Evolutionary conservation across 1,284 basidiomycete genomes (phyloP).

Genomic region (Volvariella surrecta): DNA sequence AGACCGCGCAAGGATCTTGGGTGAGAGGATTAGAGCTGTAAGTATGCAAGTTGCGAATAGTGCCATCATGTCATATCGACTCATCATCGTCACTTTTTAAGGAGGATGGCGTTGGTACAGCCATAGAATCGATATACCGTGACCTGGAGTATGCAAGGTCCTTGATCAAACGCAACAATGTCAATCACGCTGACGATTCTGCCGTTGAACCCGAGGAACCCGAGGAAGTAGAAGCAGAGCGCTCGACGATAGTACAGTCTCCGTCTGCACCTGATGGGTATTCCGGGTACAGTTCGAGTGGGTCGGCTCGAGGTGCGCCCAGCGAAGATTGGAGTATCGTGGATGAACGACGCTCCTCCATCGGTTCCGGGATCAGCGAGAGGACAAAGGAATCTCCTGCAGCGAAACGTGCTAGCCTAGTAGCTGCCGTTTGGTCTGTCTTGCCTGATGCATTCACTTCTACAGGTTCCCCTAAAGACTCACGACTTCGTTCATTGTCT

Average conservation of each 20-base stretch:
- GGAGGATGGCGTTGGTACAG: conserved; percentile 86
- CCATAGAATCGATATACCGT: conserved; percentile 88
- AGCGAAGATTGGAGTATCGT: conserved; percentile 80
- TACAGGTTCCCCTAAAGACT: conserved; percentile 21
- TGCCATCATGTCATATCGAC: conserved; percentile 2
- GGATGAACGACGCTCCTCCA: conserved; percentile 48
- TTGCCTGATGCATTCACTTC: conserved; percentile 43
- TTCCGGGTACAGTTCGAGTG: conserved; percentile 49
- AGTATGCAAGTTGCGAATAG: conserved; percentile 15
- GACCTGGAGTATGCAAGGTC: conserved; percentile 86
- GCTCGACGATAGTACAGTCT: conserved; percentile 26
- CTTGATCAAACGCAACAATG: conserved; percentile 53
- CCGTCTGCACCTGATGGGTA: conserved; percentile 26
- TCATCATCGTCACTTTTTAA: conserved; percentile 21
- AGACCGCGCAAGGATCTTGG: conserved; percentile 72
- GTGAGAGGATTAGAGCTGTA: conserved; percentile 78
- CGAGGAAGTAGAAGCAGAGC: conserved; percentile 31
- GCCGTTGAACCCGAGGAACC: conserved; percentile 20
- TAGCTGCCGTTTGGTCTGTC: conserved; percentile 51
- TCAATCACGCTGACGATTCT: conserved; percentile 11
- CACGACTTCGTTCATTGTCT: conserved; percentile 25
- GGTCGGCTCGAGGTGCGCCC: conserved; percentile 40
- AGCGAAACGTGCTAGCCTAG: conserved; percentile 53
- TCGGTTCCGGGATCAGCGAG: conserved; percentile 34
- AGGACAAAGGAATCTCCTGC: conserved; percentile 24